Percentiles rank a stretch among this genome's conserved stretches.
phyloP scores from a whole-genome alignment of 768 basidiomycete genomes.

The Mycena pura region DNA sequence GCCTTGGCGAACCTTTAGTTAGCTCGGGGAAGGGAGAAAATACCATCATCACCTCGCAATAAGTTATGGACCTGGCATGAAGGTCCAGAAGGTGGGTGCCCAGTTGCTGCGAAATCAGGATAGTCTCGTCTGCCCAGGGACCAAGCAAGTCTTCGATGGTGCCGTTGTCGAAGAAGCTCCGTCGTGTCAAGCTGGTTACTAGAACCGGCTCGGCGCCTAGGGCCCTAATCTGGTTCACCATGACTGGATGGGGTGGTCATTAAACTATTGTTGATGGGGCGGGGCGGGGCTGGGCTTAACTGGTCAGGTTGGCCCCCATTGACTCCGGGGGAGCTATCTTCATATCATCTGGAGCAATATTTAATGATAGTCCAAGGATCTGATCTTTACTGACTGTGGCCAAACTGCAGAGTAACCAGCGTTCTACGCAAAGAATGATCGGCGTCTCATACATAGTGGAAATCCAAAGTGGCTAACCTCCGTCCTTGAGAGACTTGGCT shows the following conservation, averaged over 20 bases:
- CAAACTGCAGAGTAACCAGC: constrained; percentile 50
- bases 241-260: constrained; percentile 16
- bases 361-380: background rate
- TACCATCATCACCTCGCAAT: too few species aligned
- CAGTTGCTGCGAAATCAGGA: constrained; percentile 42
- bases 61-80: constrained; percentile 45
- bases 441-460: background rate
- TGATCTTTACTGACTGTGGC: constrained; percentile 36
- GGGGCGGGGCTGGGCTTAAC: background rate
- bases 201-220: constrained; percentile 48
- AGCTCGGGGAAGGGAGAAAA: too few species aligned
- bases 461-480: constrained; percentile 10
- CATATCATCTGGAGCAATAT: constrained; percentile 32
- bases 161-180: constrained; percentile 44
- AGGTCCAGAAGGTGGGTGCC: constrained; percentile 47
- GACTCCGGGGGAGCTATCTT: constrained; percentile 48
- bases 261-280: background rate
- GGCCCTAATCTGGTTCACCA: constrained; percentile 45
- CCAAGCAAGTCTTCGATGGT: constrained; percentile 44
- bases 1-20: too few species aligned
- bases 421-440: constrained; percentile 25
- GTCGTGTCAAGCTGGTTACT: constrained; percentile 48
- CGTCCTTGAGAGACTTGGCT: constrained; percentile 43
- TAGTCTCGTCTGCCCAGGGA: constrained; percentile 48
- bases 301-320: constrained; percentile 50